phyloP scores from a whole-genome alignment of 2,329 filamentous ascomycete genomes.

The Microdochium trichocladiopsis region DNA sequence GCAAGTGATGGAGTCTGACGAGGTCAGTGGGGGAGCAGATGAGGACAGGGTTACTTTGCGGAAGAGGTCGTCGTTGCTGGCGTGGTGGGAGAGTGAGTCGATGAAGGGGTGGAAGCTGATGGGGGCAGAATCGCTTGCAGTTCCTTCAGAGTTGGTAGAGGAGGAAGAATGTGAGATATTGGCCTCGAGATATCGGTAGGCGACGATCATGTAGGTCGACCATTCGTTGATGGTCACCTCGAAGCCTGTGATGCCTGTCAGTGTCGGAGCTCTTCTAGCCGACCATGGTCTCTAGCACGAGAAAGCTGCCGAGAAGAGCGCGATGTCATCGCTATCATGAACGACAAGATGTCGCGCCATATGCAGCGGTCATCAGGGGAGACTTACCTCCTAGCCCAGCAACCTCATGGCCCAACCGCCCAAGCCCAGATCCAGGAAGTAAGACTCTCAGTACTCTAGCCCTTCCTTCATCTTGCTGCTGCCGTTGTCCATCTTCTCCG shows the following conservation, averaged over 20 bases:
- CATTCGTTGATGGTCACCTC: conserved; percentile 50
- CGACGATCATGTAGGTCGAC: conserved; percentile 50
- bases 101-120: conserved; percentile 41
- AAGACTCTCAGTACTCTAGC: conserved; percentile 27
- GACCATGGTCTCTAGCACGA: not conserved
- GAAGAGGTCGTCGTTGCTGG: conserved; percentile 36
- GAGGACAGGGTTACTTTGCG: conserved; percentile 37
- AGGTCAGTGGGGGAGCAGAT: not conserved
- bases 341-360: too few species aligned
- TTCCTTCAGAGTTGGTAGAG: not conserved
- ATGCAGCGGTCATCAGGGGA: not conserved
- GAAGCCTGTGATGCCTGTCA: conserved; percentile 24
- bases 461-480: not conserved
- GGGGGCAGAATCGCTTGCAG: conserved; percentile 8
- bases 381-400: conserved; percentile 28
- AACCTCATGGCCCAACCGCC: conserved; percentile 44
- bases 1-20: not conserved
- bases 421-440: conserved; percentile 45
- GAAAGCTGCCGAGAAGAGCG: too few species aligned
- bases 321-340: too few species aligned
- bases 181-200: conserved; percentile 39
- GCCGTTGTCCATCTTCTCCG: not conserved
- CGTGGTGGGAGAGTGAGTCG: conserved; percentile 50
- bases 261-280: not conserved
- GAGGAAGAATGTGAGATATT: conserved; percentile 6